Evolutionary conservation across 306 rosid genomes (phyloP).

Genomic region (Delonix regia): DNA sequence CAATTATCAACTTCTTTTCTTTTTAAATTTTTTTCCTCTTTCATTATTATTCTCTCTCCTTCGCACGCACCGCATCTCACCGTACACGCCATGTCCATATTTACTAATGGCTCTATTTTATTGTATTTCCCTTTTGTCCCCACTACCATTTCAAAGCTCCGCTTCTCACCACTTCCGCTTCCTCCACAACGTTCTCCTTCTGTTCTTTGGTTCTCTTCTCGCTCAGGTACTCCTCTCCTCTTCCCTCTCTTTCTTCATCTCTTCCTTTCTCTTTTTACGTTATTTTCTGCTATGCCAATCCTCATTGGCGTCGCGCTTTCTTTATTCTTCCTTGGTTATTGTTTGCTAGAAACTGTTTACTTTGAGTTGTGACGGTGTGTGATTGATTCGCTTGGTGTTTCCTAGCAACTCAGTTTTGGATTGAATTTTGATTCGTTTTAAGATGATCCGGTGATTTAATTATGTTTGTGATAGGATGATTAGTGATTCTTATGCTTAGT

Average conservation of each 20-base stretch:
- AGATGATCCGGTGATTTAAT: not conserved
- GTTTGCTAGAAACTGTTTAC: not conserved
- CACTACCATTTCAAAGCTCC: conserved; percentile 23
- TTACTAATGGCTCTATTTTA: conserved; percentile 12
- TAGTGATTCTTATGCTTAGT: not conserved
- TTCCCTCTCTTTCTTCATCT: not conserved
- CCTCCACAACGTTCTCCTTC: conserved; percentile 24
- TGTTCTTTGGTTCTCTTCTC: conserved; percentile 40
- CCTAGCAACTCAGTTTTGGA: not conserved
- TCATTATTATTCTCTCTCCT: not conserved
- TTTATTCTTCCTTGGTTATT: not conserved
- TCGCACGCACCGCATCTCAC: not conserved
- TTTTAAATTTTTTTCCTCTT: not conserved
- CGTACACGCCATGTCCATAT: conserved; percentile 30
- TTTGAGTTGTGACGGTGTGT: not conserved
- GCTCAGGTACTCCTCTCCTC: conserved; percentile 38
- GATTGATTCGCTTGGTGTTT: not conserved
- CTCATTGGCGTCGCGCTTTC: not conserved
- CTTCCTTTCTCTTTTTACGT: not conserved
- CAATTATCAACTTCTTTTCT: not conserved
- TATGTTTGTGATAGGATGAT: not conserved
- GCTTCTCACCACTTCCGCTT: not conserved
- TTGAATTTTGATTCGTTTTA: conserved; percentile 2
- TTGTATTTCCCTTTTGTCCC: conserved; percentile 42
- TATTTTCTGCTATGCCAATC: not conserved